Conservation (phyloP, 2,329 filamentous ascomycete genomes). For the Neofusicoccum kwambonambiense region DNA sequence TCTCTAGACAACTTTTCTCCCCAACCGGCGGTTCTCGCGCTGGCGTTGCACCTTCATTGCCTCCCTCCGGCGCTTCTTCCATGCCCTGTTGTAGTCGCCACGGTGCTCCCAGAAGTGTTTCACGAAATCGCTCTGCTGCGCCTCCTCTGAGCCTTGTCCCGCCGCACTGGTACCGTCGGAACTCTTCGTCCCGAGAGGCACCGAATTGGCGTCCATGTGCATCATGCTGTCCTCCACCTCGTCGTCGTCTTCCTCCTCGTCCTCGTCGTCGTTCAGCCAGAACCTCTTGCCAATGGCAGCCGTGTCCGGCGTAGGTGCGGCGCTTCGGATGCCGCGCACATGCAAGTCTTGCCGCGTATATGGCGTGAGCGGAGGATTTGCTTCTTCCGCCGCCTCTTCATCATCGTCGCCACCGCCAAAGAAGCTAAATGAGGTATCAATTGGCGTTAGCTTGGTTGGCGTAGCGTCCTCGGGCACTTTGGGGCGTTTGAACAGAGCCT, state of each 20-base stretch:
- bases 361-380: constrained; percentile 67
- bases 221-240: constrained; percentile 32
- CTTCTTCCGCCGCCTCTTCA: constrained; percentile 40
- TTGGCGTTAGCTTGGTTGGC: constrained; percentile 39
- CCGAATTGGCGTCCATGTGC: constrained; percentile 13
- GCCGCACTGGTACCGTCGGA: constrained; percentile 28
- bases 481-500: constrained; percentile 83
- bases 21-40: constrained; percentile 57
- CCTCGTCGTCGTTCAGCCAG: constrained; percentile 46
- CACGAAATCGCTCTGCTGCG: constrained; percentile 56
- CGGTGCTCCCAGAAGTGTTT: constrained; percentile 61
- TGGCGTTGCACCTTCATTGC: constrained; percentile 60
- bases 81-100: constrained; percentile 48
- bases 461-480: constrained; percentile 41
- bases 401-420: constrained; percentile 51
- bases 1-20: constrained; percentile 27
- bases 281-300: constrained; percentile 69
- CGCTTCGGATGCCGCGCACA: constrained; percentile 73
- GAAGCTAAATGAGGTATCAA: constrained; percentile 72
- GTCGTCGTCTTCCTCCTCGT: constrained; percentile 35
- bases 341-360: constrained; percentile 78
- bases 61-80: constrained; percentile 58
- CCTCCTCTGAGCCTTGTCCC: constrained; percentile 24
- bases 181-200: constrained; percentile 17
- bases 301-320: constrained; percentile 92